These are phyloP conservation scores for Arabidopsis arenosa DNA, from an alignment of 345 rosid genomes.

Conservation along the genomic window DNA sequence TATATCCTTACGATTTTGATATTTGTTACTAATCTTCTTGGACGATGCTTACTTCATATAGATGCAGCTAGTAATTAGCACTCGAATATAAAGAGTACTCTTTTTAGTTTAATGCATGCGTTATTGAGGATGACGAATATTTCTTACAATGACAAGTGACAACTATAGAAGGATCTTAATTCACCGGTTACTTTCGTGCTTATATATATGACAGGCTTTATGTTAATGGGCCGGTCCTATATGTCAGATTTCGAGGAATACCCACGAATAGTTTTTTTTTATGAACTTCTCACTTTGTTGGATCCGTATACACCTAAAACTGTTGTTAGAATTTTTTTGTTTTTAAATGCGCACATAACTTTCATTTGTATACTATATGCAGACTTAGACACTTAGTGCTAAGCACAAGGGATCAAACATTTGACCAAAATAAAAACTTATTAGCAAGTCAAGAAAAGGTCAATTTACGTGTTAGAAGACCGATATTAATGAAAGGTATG, in stretches of 20 bases:
- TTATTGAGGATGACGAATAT: neutral
- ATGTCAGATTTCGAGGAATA: neutral
- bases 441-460: neutral
- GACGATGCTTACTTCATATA: neutral
- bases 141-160: neutral
- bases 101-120: neutral
- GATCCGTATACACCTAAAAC: neutral
- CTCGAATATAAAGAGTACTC: neutral
- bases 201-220: neutral
- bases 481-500: neutral
- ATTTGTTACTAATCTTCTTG: neutral
- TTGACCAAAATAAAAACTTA: neutral
- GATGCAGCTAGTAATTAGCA: neutral
- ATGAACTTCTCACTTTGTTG: neutral
- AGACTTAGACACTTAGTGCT: constrained; percentile 41
- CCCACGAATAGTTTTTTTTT: too few relatives aligned
- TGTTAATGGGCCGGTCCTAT: neutral
- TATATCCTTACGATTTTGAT: neutral
- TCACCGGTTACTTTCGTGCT: neutral
- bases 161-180: neutral
- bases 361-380: neutral
- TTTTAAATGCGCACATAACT: neutral
- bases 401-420: constrained; percentile 22
- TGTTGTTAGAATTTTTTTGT: neutral
- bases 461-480: neutral